Conservation (phyloP, 352 stramenopile genomes). For the Halophytophthora batemanensis region DNA sequence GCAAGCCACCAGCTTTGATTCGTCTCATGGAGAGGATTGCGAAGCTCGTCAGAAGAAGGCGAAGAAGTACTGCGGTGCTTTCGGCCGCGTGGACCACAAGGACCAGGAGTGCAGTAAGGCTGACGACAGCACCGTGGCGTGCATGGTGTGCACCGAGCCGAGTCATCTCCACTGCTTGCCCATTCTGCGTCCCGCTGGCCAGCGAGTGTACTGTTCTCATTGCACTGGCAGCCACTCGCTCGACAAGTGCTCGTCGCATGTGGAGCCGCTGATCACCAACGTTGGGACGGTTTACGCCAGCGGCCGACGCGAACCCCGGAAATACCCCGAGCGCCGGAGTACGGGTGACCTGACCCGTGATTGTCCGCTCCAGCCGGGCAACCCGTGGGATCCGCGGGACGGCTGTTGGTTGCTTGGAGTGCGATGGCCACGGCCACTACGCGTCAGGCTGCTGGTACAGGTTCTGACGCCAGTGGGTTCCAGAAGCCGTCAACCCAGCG, state of each 20-base stretch:
- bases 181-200: conserved; percentile 56
- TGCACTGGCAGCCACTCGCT: conserved; percentile 60
- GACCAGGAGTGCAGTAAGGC: conserved; percentile 37
- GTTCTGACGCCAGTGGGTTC: no score
- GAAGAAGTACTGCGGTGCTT: conserved; percentile 39
- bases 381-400: conserved; percentile 40
- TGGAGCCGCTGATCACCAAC: conserved; percentile 36
- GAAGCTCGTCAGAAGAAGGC: conserved; percentile 41
- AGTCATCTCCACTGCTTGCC: conserved; percentile 74
- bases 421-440: conserved; percentile 45
- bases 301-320: conserved; percentile 37
- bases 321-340: conserved; percentile 71
- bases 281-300: conserved; percentile 33
- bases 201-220: conserved; percentile 65
- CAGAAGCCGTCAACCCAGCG: no score
- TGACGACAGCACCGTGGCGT: conserved; percentile 35
- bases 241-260: conserved; percentile 39
- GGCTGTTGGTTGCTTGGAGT: conserved; percentile 55
- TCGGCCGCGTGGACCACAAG: conserved; percentile 49
- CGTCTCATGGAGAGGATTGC: conserved; percentile 37
- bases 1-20: neutral
- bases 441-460: conserved; percentile 31
- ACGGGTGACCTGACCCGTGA: conserved; percentile 63
- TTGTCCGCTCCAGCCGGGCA: conserved; percentile 29
- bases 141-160: conserved; percentile 67